Percentiles rank a stretch among this genome's conserved stretches.
phyloP scores from a whole-genome alignment of 1,284 basidiomycete genomes.

The Ganoderma meredithae region DNA sequence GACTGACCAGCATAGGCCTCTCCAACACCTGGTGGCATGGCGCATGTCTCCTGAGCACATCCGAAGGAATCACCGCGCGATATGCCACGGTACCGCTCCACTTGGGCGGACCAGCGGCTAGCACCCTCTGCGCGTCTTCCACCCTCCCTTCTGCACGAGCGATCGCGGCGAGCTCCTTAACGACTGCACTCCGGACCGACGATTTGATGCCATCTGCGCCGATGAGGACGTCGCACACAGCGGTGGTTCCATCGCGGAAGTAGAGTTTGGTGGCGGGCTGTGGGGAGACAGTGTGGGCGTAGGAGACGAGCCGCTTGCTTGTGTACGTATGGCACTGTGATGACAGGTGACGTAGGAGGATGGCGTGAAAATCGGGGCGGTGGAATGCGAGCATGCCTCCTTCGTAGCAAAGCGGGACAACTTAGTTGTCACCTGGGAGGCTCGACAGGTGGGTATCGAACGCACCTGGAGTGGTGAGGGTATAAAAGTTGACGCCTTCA shows the following conservation, averaged over 20 bases:
- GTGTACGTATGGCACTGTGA: conserved; percentile 43
- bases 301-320: conserved; percentile 49
- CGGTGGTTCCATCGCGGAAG: conserved; percentile 53
- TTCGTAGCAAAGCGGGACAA: conserved; percentile 29
- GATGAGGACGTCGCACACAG: conserved; percentile 54
- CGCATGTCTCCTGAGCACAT: conserved; percentile 40
- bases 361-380: conserved; percentile 52
- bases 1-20: conserved; percentile 46
- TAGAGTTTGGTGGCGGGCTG: conserved; percentile 36
- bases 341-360: conserved; percentile 46
- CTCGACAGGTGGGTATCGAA: not conserved
- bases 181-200: conserved; percentile 37
- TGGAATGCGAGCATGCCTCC: conserved; percentile 51
- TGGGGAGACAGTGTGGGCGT: conserved; percentile 36
- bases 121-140: conserved; percentile 33
- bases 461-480: conserved; percentile 43
- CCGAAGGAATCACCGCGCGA: conserved; percentile 47
- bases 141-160: conserved; percentile 28
- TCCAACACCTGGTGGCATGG: conserved; percentile 47
- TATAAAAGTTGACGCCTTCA: conserved; percentile 40
- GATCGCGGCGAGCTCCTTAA: conserved; percentile 34
- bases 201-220: conserved; percentile 54
- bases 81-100: conserved; percentile 52
- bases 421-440: conserved; percentile 4
- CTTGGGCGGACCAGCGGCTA: conserved; percentile 38